Evolutionary conservation across 495 filamentous ascomycete species (phyloP).

Genomic region (Hypoxylon rickii): DNA sequence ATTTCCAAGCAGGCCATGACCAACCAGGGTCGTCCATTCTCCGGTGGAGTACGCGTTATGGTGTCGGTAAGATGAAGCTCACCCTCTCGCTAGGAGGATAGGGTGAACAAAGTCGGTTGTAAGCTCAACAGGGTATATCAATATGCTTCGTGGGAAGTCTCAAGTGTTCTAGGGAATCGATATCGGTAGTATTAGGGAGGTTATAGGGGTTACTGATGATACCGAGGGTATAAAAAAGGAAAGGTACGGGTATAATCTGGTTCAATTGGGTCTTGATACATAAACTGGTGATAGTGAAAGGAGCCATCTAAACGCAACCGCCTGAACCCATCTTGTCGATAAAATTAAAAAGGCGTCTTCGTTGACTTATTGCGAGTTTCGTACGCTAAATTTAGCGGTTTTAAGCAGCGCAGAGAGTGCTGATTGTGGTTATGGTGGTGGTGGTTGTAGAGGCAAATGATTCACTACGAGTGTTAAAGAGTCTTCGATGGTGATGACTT

Average conservation of each 20-base stretch:
- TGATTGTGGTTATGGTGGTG: constrained; percentile 15
- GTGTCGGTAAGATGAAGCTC: no score
- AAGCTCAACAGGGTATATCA: background rate
- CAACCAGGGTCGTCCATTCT: constrained; percentile 54
- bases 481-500: no score
- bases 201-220: constrained; percentile 35
- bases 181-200: constrained; percentile 29
- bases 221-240: constrained; percentile 8
- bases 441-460: background rate
- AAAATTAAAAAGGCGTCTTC: constrained; percentile 16
- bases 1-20: constrained; percentile 57
- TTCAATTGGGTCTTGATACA: constrained; percentile 16
- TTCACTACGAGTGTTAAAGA: no score
- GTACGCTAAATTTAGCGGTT: constrained; percentile 7
- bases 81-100: constrained; percentile 10
- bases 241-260: constrained; percentile 19
- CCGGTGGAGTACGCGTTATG: constrained; percentile 9
- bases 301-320: constrained; percentile 42
- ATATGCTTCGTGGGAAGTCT: constrained; percentile 12
- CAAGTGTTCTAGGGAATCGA: constrained; percentile 13
- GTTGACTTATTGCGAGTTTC: constrained; percentile 18
- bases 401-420: background rate
- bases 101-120: background rate
- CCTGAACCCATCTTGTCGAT: constrained; percentile 34
- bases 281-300: constrained; percentile 27